Percentiles rank a stretch among this genome's conserved stretches.
Evolutionary conservation across 495 filamentous ascomycete species (phyloP).

Genomic region (Lasiosphaeris hirsuta): DNA sequence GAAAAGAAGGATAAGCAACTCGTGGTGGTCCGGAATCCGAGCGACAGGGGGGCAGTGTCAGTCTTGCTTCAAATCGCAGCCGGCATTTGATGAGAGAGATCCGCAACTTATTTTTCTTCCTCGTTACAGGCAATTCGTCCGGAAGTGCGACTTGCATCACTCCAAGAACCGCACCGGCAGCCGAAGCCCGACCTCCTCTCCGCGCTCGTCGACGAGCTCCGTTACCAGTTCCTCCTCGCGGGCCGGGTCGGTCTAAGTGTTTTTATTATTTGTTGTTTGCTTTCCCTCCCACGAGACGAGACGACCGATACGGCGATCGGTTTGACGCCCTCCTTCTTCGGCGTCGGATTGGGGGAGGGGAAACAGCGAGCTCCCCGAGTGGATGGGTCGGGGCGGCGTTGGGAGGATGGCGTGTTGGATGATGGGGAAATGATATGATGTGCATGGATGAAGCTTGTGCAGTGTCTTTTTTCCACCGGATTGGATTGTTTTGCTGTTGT

Average conservation of each 20-base stretch:
- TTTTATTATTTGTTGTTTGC: neutral
- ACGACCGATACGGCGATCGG: neutral
- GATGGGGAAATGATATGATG: no score
- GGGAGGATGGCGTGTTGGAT: no score
- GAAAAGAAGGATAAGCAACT: conserved; percentile 32
- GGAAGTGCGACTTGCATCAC: conserved; percentile 6
- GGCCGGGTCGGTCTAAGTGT: neutral
- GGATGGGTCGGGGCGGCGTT: no score
- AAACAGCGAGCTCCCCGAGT: no score
- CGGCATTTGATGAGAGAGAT: conserved; percentile 20
- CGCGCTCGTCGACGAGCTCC: conserved; percentile 7
- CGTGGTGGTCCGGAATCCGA: conserved; percentile 33
- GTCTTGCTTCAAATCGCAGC: conserved; percentile 34
- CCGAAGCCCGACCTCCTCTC: conserved; percentile 5
- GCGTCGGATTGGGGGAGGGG: no score
- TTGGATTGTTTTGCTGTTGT: no score
- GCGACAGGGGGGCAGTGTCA: conserved; percentile 32
- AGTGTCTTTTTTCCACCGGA: no score
- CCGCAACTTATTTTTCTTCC: conserved; percentile 2
- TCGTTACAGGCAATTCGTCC: conserved; percentile 13
- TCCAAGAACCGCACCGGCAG: neutral
- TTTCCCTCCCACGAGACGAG: neutral
- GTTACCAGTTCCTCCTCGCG: neutral
- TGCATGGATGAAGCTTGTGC: no score
- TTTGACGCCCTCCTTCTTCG: neutral